Evolutionary conservation across 768 basidiomycete species (phyloP).

Genomic region (Suillus cothurnatus): DNA sequence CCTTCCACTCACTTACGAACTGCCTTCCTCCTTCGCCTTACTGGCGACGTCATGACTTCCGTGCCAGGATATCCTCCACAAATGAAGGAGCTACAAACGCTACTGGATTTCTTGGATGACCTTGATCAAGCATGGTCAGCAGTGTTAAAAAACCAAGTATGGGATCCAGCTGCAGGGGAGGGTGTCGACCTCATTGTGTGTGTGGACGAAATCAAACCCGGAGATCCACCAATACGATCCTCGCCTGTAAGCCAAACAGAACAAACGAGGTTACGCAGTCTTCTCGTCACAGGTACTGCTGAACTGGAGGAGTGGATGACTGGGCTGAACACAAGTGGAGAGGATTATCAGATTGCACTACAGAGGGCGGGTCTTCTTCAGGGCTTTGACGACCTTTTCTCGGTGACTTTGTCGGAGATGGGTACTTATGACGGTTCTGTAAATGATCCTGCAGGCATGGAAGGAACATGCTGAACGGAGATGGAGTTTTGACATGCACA

Average conservation of each 20-base stretch:
- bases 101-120: constrained; percentile 70
- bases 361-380: constrained; percentile 57
- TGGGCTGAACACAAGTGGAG: constrained; percentile 26
- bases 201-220: constrained; percentile 34
- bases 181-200: constrained; percentile 47
- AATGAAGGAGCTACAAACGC: constrained; percentile 45
- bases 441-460: constrained; percentile 24
- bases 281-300: constrained; percentile 61
- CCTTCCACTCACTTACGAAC: constrained; percentile 70
- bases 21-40: constrained; percentile 69
- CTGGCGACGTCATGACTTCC: constrained; percentile 62
- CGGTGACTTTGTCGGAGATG: constrained; percentile 60
- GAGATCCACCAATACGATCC: constrained; percentile 34
- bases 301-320: constrained; percentile 72
- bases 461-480: constrained; percentile 22
- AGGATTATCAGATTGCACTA: constrained; percentile 40
- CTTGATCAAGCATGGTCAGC: constrained; percentile 76
- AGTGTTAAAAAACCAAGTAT: constrained; percentile 63
- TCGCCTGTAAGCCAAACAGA: constrained; percentile 70
- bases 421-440: constrained; percentile 44
- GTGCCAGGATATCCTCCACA: constrained; percentile 63
- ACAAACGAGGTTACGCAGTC: constrained; percentile 64
- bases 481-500: background rate
- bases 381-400: constrained; percentile 65
- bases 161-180: constrained; percentile 54